Conservation (phyloP, 208 protist species). For the Trichomonas vaginalis region DNA sequence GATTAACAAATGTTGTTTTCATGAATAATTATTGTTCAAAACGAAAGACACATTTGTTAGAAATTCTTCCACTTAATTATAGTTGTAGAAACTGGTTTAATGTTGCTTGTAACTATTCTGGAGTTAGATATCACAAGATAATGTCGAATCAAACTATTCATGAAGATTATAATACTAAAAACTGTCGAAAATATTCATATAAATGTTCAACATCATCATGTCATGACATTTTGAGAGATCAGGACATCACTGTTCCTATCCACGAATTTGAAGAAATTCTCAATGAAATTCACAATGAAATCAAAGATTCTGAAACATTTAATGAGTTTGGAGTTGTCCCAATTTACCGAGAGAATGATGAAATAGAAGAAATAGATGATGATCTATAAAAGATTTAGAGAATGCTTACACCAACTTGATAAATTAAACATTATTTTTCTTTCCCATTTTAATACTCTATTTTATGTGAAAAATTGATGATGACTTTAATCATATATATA, state of each 20-base stretch:
- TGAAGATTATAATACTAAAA: background rate
- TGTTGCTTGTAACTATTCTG: background rate
- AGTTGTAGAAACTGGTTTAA: background rate
- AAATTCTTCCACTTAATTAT: background rate
- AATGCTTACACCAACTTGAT: background rate
- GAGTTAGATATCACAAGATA: background rate
- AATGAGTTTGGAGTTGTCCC: background rate
- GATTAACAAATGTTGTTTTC: background rate
- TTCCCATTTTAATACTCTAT: background rate
- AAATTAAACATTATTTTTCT: background rate
- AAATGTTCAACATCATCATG: background rate
- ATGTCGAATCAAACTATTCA: background rate
- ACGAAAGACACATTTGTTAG: background rate
- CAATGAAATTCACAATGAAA: background rate
- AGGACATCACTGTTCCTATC: background rate
- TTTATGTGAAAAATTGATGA: background rate
- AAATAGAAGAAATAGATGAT: no score
- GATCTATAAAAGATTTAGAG: background rate
- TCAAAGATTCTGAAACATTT: background rate
- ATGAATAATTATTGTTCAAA: background rate
- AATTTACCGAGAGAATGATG: background rate
- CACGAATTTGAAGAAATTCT: background rate
- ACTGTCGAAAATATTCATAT: background rate
- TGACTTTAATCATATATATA: background rate
- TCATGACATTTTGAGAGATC: background rate